Evolutionary conservation across 441 rosid species (phyloP).

Genomic region (Flueggea neowawraea): DNA sequence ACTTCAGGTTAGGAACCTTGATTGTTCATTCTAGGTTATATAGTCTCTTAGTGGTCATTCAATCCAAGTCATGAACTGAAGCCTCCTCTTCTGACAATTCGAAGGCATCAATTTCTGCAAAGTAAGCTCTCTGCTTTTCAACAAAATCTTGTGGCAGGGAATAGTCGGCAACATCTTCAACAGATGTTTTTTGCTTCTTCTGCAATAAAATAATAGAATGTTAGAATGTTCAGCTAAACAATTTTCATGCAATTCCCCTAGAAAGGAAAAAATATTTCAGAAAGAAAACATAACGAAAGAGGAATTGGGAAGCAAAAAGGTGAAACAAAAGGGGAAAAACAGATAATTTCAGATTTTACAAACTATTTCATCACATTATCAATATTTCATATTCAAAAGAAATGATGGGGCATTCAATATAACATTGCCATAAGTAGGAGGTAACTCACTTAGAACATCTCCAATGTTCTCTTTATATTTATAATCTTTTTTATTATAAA

Average conservation of each 20-base stretch:
- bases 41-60: constrained; percentile 15
- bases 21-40: not conserved
- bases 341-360: too few relatives aligned
- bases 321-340: too few relatives aligned
- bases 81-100: constrained; percentile 71
- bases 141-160: constrained; percentile 48
- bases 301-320: too few relatives aligned
- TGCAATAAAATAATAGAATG: constrained; percentile 21
- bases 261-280: not conserved
- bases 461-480: too few relatives aligned
- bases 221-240: constrained; percentile 4
- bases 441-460: not conserved
- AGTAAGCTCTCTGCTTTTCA: constrained; percentile 66
- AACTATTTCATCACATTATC: too few relatives aligned
- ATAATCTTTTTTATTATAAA: too few relatives aligned
- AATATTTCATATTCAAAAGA: not conserved
- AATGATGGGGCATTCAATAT: not conserved
- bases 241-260: not conserved
- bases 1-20: not conserved
- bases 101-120: constrained; percentile 79
- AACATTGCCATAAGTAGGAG: not conserved
- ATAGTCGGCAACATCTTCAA: constrained; percentile 17
- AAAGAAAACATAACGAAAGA: too few relatives aligned
- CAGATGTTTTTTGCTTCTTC: constrained; percentile 29
- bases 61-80: constrained; percentile 48